These are phyloP conservation scores for Testicularia cyperi DNA, from an alignment of 1,284 basidiomycete species.

Conservation along the genomic window DNA sequence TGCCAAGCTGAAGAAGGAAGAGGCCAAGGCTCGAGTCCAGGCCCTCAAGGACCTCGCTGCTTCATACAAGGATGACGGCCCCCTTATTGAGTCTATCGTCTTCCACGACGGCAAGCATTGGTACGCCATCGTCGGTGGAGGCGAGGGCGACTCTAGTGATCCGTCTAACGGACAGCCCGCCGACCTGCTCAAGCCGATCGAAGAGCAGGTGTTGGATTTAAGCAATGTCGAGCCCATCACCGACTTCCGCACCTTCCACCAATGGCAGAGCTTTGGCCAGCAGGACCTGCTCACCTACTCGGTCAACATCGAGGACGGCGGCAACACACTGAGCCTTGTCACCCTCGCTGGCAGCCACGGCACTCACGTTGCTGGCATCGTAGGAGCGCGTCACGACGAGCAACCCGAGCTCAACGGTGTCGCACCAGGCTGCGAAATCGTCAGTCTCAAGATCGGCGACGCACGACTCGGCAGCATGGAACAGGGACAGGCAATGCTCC, in stretches of 20 bases:
- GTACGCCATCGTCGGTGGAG: slow-evolving; percentile 59
- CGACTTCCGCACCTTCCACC: slow-evolving; percentile 55
- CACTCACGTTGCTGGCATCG: slow-evolving; percentile 60
- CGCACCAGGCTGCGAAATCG: slow-evolving; percentile 58
- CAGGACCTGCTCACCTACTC: slow-evolving; percentile 59
- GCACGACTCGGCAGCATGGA: slow-evolving; percentile 57
- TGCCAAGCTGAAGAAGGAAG: slow-evolving; percentile 37
- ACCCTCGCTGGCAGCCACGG: slow-evolving; percentile 58
- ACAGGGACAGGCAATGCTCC: slow-evolving; percentile 59
- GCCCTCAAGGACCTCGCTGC: slow-evolving; percentile 54
- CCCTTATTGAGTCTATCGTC: slow-evolving; percentile 57
- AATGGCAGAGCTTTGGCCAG: slow-evolving; percentile 57
- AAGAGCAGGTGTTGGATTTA: slow-evolving; percentile 46
- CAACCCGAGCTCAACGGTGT: slow-evolving; percentile 57
- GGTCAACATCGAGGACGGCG: slow-evolving; percentile 56
- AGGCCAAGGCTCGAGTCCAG: slow-evolving; percentile 54
- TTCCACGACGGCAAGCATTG: slow-evolving; percentile 60
- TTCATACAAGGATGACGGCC: slow-evolving; percentile 56
- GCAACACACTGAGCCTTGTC: slow-evolving; percentile 53
- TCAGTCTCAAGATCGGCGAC: slow-evolving; percentile 56
- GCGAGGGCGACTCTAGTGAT: slow-evolving; percentile 55
- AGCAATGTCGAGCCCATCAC: slow-evolving; percentile 46
- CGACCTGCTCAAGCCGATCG: slow-evolving; percentile 26
- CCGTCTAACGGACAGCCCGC: slow-evolving; percentile 43
- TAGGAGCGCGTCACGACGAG: slow-evolving; percentile 52